Base-by-base conservation (phyloP, 2,329 filamentous ascomycete genomes). In the Nemania sp. region DNA sequence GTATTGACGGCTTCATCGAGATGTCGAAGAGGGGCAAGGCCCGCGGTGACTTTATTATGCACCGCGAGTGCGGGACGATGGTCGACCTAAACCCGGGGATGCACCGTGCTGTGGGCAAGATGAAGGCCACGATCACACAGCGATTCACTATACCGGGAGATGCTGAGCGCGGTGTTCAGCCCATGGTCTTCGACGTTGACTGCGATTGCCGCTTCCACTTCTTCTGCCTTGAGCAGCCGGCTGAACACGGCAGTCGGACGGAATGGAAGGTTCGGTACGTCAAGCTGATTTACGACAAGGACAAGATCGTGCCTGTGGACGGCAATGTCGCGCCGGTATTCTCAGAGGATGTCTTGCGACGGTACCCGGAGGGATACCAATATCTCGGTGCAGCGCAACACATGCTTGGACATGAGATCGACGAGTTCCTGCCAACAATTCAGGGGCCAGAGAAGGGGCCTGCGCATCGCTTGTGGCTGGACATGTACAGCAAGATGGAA, bases 31-130 rank as follows among this genome's bases (percentile, higher is more conserved):
- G 70, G 7, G 79, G 79, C 52, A 80, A 80, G 66, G 69, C 74
- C 20, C 69, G 70, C 8, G 79, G 79, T 15, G 78, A 75, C 45
- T 81, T 80, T 68, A 82, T 82, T 68, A 79, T 80, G 77, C 80
- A 83, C 64, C 78, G 79, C 53, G 76, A 79, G 61, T 78, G 75
- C 65, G 77, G 77, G 34, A 79, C 75, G 0, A 63, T 74, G 8
- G 74, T 77, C 36, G 76, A 79, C 58, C 68, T 78, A 33, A 73
- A 70, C 62, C 65, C 65, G 7, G 53, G 61, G 12, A 69, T 60
- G n/a, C 59, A 60, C 45, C 75, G 77, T 22, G 78, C 76, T 47
- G 68, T 80, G 20, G 76, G 76, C 59, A 79, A 79, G 70, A 79
- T 79, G 77, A 80, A 80, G 70, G 76, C 77, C 7, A 80, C 77